phyloP scores from a whole-genome alignment of 139 green algal genomes.

The Pseudopediastrum boryanum region DNA sequence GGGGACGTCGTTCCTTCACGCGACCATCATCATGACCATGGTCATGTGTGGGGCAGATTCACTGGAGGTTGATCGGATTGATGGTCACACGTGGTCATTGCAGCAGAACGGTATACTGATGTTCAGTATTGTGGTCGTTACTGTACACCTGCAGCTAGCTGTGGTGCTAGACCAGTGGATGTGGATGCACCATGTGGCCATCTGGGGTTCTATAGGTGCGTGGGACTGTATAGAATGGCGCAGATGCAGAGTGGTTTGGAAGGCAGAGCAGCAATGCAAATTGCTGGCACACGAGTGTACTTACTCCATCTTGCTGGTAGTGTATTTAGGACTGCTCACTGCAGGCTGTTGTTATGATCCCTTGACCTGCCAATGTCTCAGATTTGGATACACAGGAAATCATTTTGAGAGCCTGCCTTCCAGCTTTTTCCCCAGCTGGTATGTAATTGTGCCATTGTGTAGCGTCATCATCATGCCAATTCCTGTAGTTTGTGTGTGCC shows the following conservation, averaged over 20 bases:
- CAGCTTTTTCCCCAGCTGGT: no score
- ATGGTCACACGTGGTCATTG: conserved; percentile 47
- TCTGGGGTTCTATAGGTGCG: conserved; percentile 53
- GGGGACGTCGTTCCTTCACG: conserved; percentile 54
- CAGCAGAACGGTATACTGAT: conserved; percentile 64
- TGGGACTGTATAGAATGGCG: no score
- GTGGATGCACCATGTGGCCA: conserved; percentile 67
- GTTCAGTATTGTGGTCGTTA: conserved; percentile 71
- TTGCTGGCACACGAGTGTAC: no score
- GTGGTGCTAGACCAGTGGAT: conserved; percentile 63
- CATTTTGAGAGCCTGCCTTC: no score
- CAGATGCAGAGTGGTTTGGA: no score
- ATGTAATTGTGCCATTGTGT: no score
- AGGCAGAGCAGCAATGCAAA: no score
- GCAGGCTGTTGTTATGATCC: neutral
- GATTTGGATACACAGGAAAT: no score
- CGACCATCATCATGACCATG: conserved; percentile 53
- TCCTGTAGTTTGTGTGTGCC: no score
- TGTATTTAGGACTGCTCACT: neutral
- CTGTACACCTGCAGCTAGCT: conserved; percentile 69
- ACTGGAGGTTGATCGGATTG: conserved; percentile 19
- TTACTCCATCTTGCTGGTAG: no score
- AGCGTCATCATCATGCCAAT: no score
- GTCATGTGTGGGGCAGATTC: conserved; percentile 32
- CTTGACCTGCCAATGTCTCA: no score